These are phyloP conservation scores for Yarrowia galli DNA, from an alignment of 1,139 yeast species.

Conservation along the genomic window DNA sequence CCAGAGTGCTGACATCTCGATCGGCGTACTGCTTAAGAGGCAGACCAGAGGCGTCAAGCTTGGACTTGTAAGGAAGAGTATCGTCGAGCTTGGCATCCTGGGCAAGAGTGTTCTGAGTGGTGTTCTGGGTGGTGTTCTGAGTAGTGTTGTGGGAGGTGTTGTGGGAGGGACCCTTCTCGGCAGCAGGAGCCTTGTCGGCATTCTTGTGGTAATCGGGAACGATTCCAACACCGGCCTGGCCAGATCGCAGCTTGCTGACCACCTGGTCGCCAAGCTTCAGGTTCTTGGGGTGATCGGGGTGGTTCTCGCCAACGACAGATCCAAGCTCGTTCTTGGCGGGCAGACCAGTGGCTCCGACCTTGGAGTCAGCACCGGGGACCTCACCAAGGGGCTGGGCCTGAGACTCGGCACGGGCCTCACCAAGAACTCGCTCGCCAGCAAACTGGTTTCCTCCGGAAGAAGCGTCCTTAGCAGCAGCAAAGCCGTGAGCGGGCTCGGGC, in stretches of 20 bases:
- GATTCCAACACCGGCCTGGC: constrained; percentile 25
- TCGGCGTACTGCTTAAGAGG: constrained; percentile 16
- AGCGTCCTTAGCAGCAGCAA: constrained; percentile 6
- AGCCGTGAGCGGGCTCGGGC: constrained; percentile 24
- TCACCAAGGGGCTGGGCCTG: not conserved
- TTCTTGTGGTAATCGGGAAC: constrained; percentile 16
- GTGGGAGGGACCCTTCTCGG: not conserved
- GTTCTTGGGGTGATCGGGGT: constrained; percentile 1
- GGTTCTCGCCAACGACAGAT: not conserved
- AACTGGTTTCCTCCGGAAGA: constrained; percentile 11
- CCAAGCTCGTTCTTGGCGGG: not conserved
- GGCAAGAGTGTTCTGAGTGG: not conserved
- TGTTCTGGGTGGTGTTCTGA: not conserved
- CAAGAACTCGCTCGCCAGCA: constrained; percentile 13
- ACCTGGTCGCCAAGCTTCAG: constrained; percentile 5
- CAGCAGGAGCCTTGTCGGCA: not conserved
- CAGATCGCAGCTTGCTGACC: constrained; percentile 6
- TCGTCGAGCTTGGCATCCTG: constrained; percentile 9
- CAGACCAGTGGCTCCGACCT: constrained; percentile 6
- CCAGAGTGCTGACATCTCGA: not conserved
- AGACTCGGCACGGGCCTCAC: constrained; percentile 1
- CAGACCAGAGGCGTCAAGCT: constrained; percentile 12
- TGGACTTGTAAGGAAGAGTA: constrained; percentile 10
- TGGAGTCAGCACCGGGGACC: constrained; percentile 12
- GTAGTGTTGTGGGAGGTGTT: not conserved